Evolutionary conservation across 108 stramenopile genomes (phyloP), one percentile per base, ranked within the genome.

Genomic region (Nannochloropsis granulata): DNA sequence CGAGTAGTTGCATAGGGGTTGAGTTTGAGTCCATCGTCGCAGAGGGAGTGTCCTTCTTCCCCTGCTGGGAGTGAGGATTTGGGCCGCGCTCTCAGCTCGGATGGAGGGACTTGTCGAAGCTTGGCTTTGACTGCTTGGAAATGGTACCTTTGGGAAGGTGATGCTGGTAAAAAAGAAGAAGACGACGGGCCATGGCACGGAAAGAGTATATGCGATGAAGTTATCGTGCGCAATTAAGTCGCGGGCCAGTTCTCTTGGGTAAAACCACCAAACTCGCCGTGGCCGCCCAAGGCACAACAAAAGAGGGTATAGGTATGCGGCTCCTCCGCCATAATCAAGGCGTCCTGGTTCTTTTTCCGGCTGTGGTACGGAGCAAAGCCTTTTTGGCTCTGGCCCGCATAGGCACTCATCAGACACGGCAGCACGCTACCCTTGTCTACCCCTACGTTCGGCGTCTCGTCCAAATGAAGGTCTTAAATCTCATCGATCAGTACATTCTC

Each of bases 351-450:
- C 92, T 96, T 96, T 93, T 99, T 99, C 44, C 96, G 91, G 23
- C 96, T 97, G 85, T 99, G 96, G 93, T 99, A 97, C 71, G 98
- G 98, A 44, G 98, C 98, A 82, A 95, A 95, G 12, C 98, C 98
- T 84, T 97, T 97, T 90, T 96, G 95, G 81, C 94, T 94, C 21
- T 95, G 92, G 25, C 98, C 98, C 13, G 95, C 95, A 87, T 96
- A 98, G 45, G 34, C 1, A 34, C 1, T 34, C 34, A 34, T 5
- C 34, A 1, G 34, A 34, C 34, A 34, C 34, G 34, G 5, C 34
- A 34, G 34, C 34, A 34, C 34, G 34, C 34, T 34, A 34, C 34
- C 5, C 34, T 34, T 34, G 34, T 34, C 34, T 34, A 1, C 34
- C 34, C n/a, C 56, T 11, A 71, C 56, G 11, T 71, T 71, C 2